Evolutionary conservation across 2,329 filamentous ascomycete species (phyloP).

Genomic region (Talaromyces sp.): DNA sequence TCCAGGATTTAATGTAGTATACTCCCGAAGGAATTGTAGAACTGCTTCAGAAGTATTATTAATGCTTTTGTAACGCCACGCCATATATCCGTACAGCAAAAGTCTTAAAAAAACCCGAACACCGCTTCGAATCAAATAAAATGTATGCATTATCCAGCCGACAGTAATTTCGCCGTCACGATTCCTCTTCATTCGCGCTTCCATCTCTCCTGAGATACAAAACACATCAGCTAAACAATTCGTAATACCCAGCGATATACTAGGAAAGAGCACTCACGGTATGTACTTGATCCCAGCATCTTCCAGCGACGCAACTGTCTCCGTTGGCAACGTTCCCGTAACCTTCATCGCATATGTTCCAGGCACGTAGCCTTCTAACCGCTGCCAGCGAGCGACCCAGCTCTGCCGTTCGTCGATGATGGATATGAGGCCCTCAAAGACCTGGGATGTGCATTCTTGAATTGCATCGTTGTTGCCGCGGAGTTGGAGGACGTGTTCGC

Average conservation of each 20-base stretch:
- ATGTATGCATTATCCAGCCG: background rate
- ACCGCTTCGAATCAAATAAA: background rate
- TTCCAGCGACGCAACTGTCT: constrained; percentile 55
- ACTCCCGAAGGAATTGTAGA: background rate
- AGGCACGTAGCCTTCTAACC: constrained; percentile 79
- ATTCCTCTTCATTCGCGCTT: constrained; percentile 40
- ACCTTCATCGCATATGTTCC: constrained; percentile 96
- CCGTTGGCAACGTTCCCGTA: constrained; percentile 67
- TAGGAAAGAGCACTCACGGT: constrained; percentile 42
- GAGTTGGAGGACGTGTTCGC: constrained; percentile 86
- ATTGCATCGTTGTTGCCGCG: constrained; percentile 74
- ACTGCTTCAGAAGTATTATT: background rate
- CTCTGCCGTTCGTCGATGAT: constrained; percentile 76
- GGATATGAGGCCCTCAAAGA: constrained; percentile 89
- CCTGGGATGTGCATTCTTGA: constrained; percentile 89
- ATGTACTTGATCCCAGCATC: constrained; percentile 61
- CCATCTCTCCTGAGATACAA: constrained; percentile 40
- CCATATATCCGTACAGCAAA: background rate
- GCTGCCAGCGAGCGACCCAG: constrained; percentile 97
- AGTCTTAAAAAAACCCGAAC: background rate
- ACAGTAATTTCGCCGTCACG: background rate
- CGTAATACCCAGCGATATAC: background rate
- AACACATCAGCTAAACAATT: background rate
- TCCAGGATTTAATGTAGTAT: background rate
- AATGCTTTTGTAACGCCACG: constrained; percentile 8